Evolutionary conservation across 179 eudicot species (phyloP), one percentile per base, ranked within the genome.

Genomic region (Heliamphora pulchella): DNA sequence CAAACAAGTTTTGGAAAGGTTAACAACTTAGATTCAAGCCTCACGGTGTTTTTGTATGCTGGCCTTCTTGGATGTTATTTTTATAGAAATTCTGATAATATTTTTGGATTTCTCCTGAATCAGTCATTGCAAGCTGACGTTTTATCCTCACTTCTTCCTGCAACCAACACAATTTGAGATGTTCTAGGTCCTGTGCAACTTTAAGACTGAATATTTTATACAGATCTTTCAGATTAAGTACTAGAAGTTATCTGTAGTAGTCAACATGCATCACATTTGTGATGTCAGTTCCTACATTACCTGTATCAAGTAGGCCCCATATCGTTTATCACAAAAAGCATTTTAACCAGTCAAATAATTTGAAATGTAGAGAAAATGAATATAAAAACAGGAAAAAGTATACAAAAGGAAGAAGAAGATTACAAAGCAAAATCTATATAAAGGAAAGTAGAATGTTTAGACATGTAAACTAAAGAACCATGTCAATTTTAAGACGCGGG

Each of bases 141-240:
- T 69, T 82, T 50, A 96, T 94, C n/a, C 84, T 90, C 39, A 64
- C 82, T 87, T 92, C 99, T 82, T 96, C 99, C 99, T 96, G 90
- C 81, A 82, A 82, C 51, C 65, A 76, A 73, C 20, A 78, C 72
- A 75, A 2, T 75, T 54, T 57, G 22, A 75, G 51, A 68, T 41
- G 68, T 43, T 20, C 20, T 51, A 43, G 46, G 31, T 8, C 14
- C 4, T 44, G 54, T 61, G 43, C 65, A 39, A 44, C 50, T 62
- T n/a, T 22, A 41, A 62, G 11, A 63, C 10, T 46, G 22, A 47
- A 1, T 47, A 80, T 14, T 15, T 17, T 58, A 31, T 79, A 5
- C 18, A 3, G 58, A 74, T 9, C 39, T 61, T 13, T 76, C 61
- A 15, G 18, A 17, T 67, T 75, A 13, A 66, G 8, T 22, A 75